A percentile compares a stretch with the other conserved stretches of the same genome.
These are phyloP conservation scores for Ganoderma sinense DNA, from an alignment of 1,284 basidiomycete genomes.

Conservation along the genomic window DNA sequence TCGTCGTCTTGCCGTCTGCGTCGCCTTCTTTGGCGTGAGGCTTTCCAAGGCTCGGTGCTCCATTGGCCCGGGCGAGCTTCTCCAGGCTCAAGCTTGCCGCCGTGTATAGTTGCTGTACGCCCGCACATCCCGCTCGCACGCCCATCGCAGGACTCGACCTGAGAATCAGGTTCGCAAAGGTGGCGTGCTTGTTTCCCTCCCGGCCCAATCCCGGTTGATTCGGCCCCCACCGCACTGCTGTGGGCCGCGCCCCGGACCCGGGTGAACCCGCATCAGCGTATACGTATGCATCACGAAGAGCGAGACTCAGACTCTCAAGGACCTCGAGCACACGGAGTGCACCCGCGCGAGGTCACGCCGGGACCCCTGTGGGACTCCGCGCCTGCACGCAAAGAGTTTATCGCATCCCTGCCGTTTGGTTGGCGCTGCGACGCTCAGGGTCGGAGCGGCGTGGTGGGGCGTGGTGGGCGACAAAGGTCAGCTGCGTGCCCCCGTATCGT, in stretches of 20 bases:
- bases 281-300: not conserved
- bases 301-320: not conserved
- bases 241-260: not conserved
- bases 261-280: slow-evolving; percentile 4
- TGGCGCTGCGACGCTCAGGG: slow-evolving; percentile 5
- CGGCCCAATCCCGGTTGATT: not conserved
- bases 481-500: not conserved
- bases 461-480: not conserved
- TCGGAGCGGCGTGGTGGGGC: slow-evolving; percentile 7
- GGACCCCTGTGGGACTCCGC: not conserved
- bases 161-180: not conserved
- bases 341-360: slow-evolving; percentile 2
- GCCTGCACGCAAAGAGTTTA: slow-evolving; percentile 3
- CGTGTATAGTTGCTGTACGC: not conserved
- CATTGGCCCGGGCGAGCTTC: not conserved
- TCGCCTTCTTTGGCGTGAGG: not conserved
- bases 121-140: not conserved
- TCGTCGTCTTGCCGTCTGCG: not conserved
- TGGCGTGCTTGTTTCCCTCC: not conserved
- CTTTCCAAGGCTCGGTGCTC: not conserved
- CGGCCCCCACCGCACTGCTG: not conserved
- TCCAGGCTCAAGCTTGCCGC: not conserved
- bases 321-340: not conserved
- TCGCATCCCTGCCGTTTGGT: slow-evolving; percentile 4
- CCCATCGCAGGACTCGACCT: not conserved